Conservation (phyloP, 2,329 filamentous ascomycete species). For the Aspergillus calidoustus region DNA sequence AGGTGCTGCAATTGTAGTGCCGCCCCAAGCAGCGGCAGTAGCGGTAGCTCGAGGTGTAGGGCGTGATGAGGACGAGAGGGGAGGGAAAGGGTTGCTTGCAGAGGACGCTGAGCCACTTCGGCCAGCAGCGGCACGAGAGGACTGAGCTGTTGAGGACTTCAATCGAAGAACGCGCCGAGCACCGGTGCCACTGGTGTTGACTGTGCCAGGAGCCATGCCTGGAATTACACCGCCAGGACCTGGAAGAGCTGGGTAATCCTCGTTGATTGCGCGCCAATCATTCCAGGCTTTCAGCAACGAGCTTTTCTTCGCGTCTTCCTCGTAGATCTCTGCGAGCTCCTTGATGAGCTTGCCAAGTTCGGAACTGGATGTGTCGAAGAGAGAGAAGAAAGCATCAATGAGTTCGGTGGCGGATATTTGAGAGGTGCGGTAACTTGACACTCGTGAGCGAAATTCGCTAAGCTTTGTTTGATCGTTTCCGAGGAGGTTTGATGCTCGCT, state of each 20-base stretch:
- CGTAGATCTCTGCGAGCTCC: constrained; percentile 90
- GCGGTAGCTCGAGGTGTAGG: constrained; percentile 27
- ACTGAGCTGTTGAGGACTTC: constrained; percentile 72
- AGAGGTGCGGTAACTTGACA: constrained; percentile 77
- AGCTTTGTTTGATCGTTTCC: constrained; percentile 77
- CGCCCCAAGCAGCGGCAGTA: constrained; percentile 30
- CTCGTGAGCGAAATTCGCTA: constrained; percentile 73
- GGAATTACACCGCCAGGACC: constrained; percentile 72
- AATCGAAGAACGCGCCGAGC: constrained; percentile 66
- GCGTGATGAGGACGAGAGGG: constrained; percentile 40
- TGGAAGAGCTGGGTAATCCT: constrained; percentile 90
- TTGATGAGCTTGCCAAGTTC: constrained; percentile 88
- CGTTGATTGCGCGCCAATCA: constrained; percentile 93
- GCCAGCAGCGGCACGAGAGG: constrained; percentile 64
- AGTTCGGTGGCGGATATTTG: constrained; percentile 74
- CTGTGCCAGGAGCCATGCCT: constrained; percentile 49
- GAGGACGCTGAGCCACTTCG: constrained; percentile 57
- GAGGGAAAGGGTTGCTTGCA: constrained; percentile 52
- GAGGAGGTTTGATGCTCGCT: constrained; percentile 80
- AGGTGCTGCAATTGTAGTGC: constrained; percentile 28
- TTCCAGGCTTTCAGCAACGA: constrained; percentile 83
- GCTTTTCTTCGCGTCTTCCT: constrained; percentile 75
- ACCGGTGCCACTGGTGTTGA: constrained; percentile 62
- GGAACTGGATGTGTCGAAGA: constrained; percentile 80
- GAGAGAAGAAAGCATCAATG: constrained; percentile 82